Conservation (phyloP, 306 rosid genomes). For the Herpetospermum pedunculosum region DNA sequence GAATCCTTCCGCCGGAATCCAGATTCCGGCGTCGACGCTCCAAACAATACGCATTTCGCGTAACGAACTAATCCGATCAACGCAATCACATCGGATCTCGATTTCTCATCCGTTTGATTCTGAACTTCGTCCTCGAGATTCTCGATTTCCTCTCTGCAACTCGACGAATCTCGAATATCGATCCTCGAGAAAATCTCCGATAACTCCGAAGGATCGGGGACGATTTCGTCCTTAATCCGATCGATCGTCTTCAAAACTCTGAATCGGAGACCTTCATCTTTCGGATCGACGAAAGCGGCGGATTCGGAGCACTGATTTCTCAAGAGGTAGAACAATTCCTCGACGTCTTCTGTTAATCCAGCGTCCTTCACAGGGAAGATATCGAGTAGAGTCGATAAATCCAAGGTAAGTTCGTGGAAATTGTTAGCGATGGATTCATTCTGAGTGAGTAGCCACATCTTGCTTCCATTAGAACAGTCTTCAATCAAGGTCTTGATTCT, state of each 20-base stretch:
- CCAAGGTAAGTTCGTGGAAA: conserved; percentile 55
- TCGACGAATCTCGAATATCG: conserved; percentile 43
- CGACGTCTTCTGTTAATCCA: conserved; percentile 46
- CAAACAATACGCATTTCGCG: conserved; percentile 70
- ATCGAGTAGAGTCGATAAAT: conserved; percentile 59
- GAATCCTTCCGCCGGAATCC: conserved; percentile 12
- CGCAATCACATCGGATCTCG: conserved; percentile 43
- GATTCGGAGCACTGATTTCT: conserved; percentile 48
- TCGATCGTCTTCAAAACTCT: conserved; percentile 42
- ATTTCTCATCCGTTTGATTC: conserved; percentile 46
- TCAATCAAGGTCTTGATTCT: conserved; percentile 50
- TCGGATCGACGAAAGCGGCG: conserved; percentile 14
- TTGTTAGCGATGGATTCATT: conserved; percentile 31
- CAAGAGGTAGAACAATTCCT: conserved; percentile 41
- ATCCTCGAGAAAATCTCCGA: conserved; percentile 35
- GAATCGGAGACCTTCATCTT: conserved; percentile 29
- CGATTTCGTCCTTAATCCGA: conserved; percentile 53
- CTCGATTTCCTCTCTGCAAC: conserved; percentile 69
- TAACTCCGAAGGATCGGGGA: conserved; percentile 34
- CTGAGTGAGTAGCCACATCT: conserved; percentile 50
- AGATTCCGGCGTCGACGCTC: conserved; percentile 39
- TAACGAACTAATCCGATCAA: conserved; percentile 76
- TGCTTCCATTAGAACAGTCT: conserved; percentile 53
- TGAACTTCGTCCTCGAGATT: conserved; percentile 58
- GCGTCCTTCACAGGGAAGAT: conserved; percentile 51